These are phyloP conservation scores for Crithidia brevicula DNA, from an alignment of 208 protist genomes.

Conservation along the genomic window DNA sequence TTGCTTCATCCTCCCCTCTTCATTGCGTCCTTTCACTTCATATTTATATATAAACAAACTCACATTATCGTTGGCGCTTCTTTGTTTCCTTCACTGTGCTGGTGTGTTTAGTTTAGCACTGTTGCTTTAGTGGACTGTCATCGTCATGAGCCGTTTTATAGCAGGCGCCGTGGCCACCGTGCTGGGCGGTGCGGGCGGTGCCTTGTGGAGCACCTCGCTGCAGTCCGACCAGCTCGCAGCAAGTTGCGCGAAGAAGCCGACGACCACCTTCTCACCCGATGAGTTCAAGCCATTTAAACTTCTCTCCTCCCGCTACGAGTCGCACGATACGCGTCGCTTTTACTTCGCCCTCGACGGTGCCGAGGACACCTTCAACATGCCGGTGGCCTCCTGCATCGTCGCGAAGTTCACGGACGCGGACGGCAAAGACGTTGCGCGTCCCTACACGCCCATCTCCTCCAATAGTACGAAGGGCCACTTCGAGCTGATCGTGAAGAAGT, in stretches of 20 bases:
- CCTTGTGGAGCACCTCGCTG: constrained; percentile 37
- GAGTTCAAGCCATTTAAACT: constrained; percentile 81
- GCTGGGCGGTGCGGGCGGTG: constrained; percentile 35
- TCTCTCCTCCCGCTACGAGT: constrained; percentile 86
- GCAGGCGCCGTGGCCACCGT: constrained; percentile 41
- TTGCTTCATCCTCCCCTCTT: too few species aligned
- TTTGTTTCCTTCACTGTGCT: constrained; percentile 5
- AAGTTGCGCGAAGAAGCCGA: constrained; percentile 46
- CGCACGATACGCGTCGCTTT: constrained; percentile 85
- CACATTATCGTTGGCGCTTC: too few species aligned
- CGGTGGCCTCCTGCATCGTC: constrained; percentile 79
- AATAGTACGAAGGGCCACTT: constrained; percentile 80
- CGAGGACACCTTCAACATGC: constrained; percentile 60
- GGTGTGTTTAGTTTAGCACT: constrained; percentile 1
- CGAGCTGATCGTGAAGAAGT: constrained; percentile 86
- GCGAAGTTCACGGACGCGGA: constrained; percentile 77
- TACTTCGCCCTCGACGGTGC: constrained; percentile 70
- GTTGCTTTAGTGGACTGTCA: constrained; percentile 2
- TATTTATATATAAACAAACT: too few species aligned
- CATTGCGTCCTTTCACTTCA: too few species aligned
- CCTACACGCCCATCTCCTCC: constrained; percentile 86
- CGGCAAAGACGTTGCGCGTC: constrained; percentile 88
- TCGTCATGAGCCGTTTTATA: constrained; percentile 41
- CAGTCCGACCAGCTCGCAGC: constrained; percentile 29
- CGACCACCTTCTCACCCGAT: constrained; percentile 69